Evolutionary conservation across 257 asterid genomes (phyloP), one percentile per base, ranked within the genome.

Genomic region (Solanum etuberosum): DNA sequence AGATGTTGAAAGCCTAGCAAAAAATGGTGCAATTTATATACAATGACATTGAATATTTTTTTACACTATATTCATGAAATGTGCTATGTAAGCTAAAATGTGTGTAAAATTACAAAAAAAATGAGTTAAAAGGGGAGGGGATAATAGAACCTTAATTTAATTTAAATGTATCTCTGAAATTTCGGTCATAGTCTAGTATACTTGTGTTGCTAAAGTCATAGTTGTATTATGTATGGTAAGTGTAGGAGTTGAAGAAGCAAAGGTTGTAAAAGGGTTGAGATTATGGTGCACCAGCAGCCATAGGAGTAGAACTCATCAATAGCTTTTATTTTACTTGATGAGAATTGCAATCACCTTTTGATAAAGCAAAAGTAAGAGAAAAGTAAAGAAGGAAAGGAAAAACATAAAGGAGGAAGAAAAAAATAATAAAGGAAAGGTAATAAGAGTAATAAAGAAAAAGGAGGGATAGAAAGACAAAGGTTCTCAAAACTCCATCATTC

Each of bases 351-450:
- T 85, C 83, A 73, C 91, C 91, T 88, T 90, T 91, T 88, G 87
- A 90, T 76, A 91, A 91, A 91, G 92, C 85, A 89, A 91, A 91
- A 91, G 92, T 86, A 85, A 88, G 86, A 65, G 88, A 88, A 85
- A 88, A 85, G 92, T 89, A 90, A 88, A 83, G 87, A 88, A 86
- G 77, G 89, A 90, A 89, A 83, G 85, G 72, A 57, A 89, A 61
- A 78, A 86, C 77, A 87, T 78, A 90, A 85, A 89, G 86, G 87
- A 51, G 87, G 90, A 51, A 74, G 35, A 54, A 82, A 70, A 70
- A 80, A 85, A 87, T 20, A 86, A 86, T 70, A 82, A 90, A 89
- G 90, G 51, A 78, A 81, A 90, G 86, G 65, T 88, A 73, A 77
- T 67, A 37, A 59, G 67, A 87, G 57, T 86, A 83, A 61, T 88